phyloP scores from a whole-genome alignment of 2,329 filamentous ascomycete species.

The Volutella citrinella region DNA sequence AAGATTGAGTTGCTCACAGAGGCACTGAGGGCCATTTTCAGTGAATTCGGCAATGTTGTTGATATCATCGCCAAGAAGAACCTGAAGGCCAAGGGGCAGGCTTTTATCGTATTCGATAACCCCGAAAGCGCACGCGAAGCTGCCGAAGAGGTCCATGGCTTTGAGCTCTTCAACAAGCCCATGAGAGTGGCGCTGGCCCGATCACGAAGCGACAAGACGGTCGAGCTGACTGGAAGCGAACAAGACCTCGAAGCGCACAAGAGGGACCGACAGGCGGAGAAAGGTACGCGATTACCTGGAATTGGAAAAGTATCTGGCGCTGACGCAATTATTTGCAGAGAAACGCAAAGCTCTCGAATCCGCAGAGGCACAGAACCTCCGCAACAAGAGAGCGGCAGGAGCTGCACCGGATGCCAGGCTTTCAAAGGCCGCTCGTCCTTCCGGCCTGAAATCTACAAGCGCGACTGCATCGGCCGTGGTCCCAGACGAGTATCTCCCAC shows the following conservation, averaged over 20 bases:
- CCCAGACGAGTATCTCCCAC: slow-evolving; percentile 96
- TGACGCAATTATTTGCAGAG: slow-evolving; percentile 37
- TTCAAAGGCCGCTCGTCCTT: slow-evolving; percentile 58
- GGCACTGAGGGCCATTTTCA: slow-evolving; percentile 74
- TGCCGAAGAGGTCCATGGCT: slow-evolving; percentile 86
- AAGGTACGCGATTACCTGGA: slow-evolving; percentile 65
- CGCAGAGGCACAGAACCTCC: slow-evolving; percentile 72
- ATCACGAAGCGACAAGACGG: slow-evolving; percentile 82
- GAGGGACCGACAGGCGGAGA: slow-evolving; percentile 78
- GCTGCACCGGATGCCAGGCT: slow-evolving; percentile 53
- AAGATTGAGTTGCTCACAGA: slow-evolving; percentile 75
- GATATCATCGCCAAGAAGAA: slow-evolving; percentile 88
- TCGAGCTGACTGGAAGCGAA: slow-evolving; percentile 67
- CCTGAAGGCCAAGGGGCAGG: slow-evolving; percentile 89
- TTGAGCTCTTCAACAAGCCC: slow-evolving; percentile 87
- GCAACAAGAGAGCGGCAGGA: slow-evolving; percentile 64
- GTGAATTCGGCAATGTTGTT: slow-evolving; percentile 80
- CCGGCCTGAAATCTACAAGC: slow-evolving; percentile 73
- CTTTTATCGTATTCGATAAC: slow-evolving; percentile 87
- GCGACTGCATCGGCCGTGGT: slow-evolving; percentile 68
- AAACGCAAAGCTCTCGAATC: slow-evolving; percentile 81
- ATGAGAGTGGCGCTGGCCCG: slow-evolving; percentile 83
- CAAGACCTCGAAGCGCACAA: slow-evolving; percentile 90
- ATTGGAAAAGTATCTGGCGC: too few relatives aligned
- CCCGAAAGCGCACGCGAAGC: slow-evolving; percentile 76